Base-by-base conservation (phyloP, 1,284 basidiomycete genomes). In the Cutaneotrichosporon sp. region DNA sequence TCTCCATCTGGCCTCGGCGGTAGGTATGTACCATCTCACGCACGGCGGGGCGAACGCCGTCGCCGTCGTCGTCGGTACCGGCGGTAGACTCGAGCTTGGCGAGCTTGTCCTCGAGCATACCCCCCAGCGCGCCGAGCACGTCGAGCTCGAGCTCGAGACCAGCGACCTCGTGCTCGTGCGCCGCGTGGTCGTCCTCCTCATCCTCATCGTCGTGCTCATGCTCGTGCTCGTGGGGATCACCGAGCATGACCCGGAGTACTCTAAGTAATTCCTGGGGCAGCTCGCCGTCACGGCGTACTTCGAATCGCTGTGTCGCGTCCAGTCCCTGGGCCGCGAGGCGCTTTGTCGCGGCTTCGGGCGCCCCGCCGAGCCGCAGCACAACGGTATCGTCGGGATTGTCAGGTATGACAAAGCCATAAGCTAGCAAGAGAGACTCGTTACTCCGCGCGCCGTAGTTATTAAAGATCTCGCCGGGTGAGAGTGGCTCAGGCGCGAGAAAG, bases 381-480 rank as follows among this genome's bases (percentile, higher is more conserved):
- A 91, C 85, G 1, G 85, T 85, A 68, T 93, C 90, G 63, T 91
- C 88, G 0, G 86, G 86, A 63, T 93, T 91, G 23, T 79, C 63
- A 15, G 79, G 74, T 2, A 91, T 69, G 1, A 86, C 82, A 72
- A 94, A 96, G 1, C 90, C 90, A 66, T 93, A 94, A 3, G 86
- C 88, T 3, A 94, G 79, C 43, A 94, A 82, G 30, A 94, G 80
- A 68, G 91, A 88, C 21, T 88, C 81, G 70, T 92, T 93, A 0
- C 89, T 83, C 70, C 74, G 75, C 5, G 70, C 65, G 9, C 75
- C 73, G 58, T 76, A 77, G 67, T 92, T 93, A 75, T 93, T 94
- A 77, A 86, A 85, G n/a, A 91, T 76, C 69, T 94, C 86, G 15
- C 77, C 61, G 38, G 78, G 80, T 4, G 73, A 56, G 1, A 77